A percentile compares a stretch with the other conserved stretches of the same genome.
phyloP scores from a whole-genome alignment of 768 basidiomycete species.

The Clavaria fumosa region DNA sequence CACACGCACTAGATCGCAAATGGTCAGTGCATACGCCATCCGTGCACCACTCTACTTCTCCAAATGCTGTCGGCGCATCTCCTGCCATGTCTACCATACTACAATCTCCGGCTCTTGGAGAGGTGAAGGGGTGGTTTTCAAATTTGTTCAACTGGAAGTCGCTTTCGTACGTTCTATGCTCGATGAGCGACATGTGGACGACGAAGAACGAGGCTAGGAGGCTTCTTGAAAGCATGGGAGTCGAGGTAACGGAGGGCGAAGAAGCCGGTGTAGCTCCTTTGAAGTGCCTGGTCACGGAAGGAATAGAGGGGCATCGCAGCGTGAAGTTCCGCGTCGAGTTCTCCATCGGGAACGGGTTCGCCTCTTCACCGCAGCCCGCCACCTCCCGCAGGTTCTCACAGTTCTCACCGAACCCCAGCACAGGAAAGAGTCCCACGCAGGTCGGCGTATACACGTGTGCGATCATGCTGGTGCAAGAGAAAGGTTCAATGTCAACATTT shows the following conservation, averaged over 20 bases:
- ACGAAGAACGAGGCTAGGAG: conserved; percentile 53
- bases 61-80: conserved; percentile 5
- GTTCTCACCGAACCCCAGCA: conserved; percentile 13
- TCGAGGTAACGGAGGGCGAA: conserved; percentile 28
- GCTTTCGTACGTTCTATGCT: conserved; percentile 29
- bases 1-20: too few relatives aligned
- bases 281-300: conserved; percentile 15
- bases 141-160: conserved; percentile 86
- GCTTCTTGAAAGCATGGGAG: conserved; percentile 50
- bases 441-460: conserved; percentile 16
- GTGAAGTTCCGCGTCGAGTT: conserved; percentile 82
- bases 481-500: conserved; percentile 82
- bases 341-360: conserved; percentile 10
- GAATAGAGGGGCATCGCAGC: conserved; percentile 41
- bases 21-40: too few relatives aligned
- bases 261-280: too few relatives aligned
- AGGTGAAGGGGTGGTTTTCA: conserved; percentile 89
- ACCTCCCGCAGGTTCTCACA: conserved; percentile 11
- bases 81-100: conserved; percentile 18
- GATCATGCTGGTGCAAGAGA: conserved; percentile 74
- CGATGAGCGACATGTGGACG: conserved; percentile 34
- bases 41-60: conserved; percentile 14
- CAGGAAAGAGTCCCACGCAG: neutral
- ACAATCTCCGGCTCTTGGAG: conserved; percentile 61
- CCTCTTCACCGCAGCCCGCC: conserved; percentile 1